Percentiles rank a stretch among this genome's conserved stretches.
These are phyloP conservation scores for Penicillium canescens DNA, from an alignment of 495 filamentous ascomycete species.

Conservation along the genomic window DNA sequence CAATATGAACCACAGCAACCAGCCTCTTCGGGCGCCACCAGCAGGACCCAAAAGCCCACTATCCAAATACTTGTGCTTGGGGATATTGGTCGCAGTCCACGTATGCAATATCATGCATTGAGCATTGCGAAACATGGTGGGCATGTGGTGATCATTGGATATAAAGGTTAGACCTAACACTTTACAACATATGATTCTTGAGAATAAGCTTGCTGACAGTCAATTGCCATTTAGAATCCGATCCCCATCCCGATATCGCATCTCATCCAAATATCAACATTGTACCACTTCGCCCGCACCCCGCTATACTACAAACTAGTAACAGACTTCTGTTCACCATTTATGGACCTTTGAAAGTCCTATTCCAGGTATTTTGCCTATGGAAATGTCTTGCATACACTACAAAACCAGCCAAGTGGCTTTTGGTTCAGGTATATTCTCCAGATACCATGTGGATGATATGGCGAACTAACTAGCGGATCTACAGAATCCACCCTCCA, in stretches of 20 bases:
- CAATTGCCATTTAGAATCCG: slow-evolving; percentile 48
- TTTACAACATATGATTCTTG: not conserved
- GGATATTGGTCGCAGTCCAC: slow-evolving; percentile 92
- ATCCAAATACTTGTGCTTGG: slow-evolving; percentile 94
- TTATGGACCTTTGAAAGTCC: slow-evolving; percentile 80
- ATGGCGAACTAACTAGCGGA: too few relatives aligned
- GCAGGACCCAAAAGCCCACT: slow-evolving; percentile 26
- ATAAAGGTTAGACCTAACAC: slow-evolving; percentile 57
- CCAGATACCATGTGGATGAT: too few relatives aligned
- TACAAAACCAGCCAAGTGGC: slow-evolving; percentile 71
- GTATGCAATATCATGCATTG: slow-evolving; percentile 98
- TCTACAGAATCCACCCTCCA: slow-evolving; percentile 85
- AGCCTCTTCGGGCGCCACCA: slow-evolving; percentile 1
- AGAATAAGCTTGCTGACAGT: not conserved
- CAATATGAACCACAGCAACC: slow-evolving; percentile 39
- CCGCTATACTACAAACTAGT: slow-evolving; percentile 61
- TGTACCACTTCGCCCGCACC: slow-evolving; percentile 62
- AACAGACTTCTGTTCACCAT: slow-evolving; percentile 77
- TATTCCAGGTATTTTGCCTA: slow-evolving; percentile 74
- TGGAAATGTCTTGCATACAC: slow-evolving; percentile 70
- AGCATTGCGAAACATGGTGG: slow-evolving; percentile 86
- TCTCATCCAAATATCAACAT: slow-evolving; percentile 65
- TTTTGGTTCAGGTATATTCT: slow-evolving; percentile 68
- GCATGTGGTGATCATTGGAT: slow-evolving; percentile 83
- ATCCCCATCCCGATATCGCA: slow-evolving; percentile 73